Evolutionary conservation across 139 green algal genomes (phyloP), one percentile per base, ranked within the genome.

Genomic region (Volvox africanus): DNA sequence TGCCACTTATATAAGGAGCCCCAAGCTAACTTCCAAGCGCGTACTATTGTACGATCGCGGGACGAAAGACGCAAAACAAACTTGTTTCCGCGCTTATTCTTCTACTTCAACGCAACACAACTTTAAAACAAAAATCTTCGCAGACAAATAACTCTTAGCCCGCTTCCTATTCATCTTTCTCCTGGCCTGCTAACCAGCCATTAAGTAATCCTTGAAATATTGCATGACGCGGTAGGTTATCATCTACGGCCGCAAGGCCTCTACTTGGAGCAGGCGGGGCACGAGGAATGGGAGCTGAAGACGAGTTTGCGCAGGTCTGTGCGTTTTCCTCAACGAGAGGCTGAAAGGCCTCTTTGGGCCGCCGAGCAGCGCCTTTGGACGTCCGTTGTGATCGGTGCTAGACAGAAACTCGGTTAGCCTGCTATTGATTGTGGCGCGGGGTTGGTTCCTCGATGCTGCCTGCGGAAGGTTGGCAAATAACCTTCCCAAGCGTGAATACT

Each of bases 281-380:
- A 24, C 44, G 79, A 68, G 44, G 79, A 75, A 86, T 73, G 80
- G 55, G 22, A 44, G 22, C 50, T 61, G 80, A 86, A 44, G 80
- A 86, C 80, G 80, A 86, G 80, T 86, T 86, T 73, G 50, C 26
- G 50, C 80, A 86, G 80, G 80, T 73, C 21, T 69, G 79, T 69
- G 76, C 73, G 73, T 80, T 36, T 80, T 36, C 73, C 24, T 19
- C 2, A 73, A 73, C 11, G 65, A 12, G 24, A 73, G 24, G 24
- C 2, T 30, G 65, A 73, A 28, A 30, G 65, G 65, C 65, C 65
- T 12, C 16, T 30, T 73, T 81, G 75, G 30, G 32, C 32, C 26
- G 75, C 75, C 61, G 75, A 35, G 71, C 20, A 32, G 71, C 6
- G 71, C 9, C 44, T 55, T 55, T 55, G 9, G 44, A 5, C 9